A percentile compares a stretch with the other conserved stretches of the same genome.
Evolutionary conservation across 1,284 basidiomycete species (phyloP).

Genomic region (Lentinus polychrous): DNA sequence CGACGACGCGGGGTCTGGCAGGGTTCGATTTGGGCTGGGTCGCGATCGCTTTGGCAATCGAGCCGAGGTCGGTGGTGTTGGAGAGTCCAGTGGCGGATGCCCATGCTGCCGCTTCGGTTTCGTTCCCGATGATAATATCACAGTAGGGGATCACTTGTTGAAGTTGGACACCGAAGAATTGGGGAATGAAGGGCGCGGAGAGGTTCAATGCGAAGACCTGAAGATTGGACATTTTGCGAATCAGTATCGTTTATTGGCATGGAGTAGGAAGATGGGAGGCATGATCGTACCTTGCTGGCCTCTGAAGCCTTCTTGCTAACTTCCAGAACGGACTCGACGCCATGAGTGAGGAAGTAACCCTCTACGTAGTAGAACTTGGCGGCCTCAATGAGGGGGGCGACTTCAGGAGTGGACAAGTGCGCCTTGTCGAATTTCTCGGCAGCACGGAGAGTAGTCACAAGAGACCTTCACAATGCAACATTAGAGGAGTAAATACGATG

Average conservation of each 20-base stretch:
- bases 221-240: neutral
- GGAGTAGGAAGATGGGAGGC: too few species aligned
- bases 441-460: slow-evolving; percentile 86
- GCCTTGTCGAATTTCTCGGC: slow-evolving; percentile 85
- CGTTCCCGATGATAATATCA: slow-evolving; percentile 91
- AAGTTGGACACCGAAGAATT: slow-evolving; percentile 87
- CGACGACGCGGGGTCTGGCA: slow-evolving; percentile 72
- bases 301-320: slow-evolving; percentile 79
- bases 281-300: slow-evolving; percentile 63
- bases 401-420: slow-evolving; percentile 74
- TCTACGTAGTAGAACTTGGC: slow-evolving; percentile 94
- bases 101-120: slow-evolving; percentile 89
- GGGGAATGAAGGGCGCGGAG: slow-evolving; percentile 95
- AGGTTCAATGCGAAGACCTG: slow-evolving; percentile 90
- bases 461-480: slow-evolving; percentile 49
- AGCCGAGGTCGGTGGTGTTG: slow-evolving; percentile 54
- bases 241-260: neutral
- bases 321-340: slow-evolving; percentile 67
- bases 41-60: slow-evolving; percentile 73
- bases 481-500: slow-evolving; percentile 2
- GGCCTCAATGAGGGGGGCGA: slow-evolving; percentile 72
- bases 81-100: slow-evolving; percentile 60
- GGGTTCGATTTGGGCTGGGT: slow-evolving; percentile 63
- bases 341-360: slow-evolving; percentile 97
- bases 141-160: slow-evolving; percentile 75